A percentile compares a stretch with the other conserved stretches of the same genome.
Evolutionary conservation across 805 yeast species (phyloP).

Genomic region (Teunomyces cretensis): DNA sequence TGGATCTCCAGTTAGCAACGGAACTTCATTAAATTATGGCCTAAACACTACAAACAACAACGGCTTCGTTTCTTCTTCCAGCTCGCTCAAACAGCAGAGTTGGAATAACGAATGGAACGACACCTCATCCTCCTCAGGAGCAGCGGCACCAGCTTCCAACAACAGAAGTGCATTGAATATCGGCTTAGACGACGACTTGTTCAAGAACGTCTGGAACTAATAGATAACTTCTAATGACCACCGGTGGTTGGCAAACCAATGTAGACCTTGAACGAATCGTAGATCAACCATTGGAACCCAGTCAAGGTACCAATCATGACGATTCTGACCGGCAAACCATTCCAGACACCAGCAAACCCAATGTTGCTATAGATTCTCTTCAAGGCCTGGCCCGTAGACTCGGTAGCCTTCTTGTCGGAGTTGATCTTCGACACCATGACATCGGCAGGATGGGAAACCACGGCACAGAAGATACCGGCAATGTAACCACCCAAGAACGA

Average conservation of each 20-base stretch:
- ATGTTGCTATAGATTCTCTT: constrained; percentile 74
- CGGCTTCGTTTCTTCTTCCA: constrained; percentile 1
- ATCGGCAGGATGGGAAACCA: constrained; percentile 98
- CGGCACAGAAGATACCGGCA: constrained; percentile 96
- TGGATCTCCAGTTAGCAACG: constrained; percentile 1
- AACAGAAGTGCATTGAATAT: constrained; percentile 5
- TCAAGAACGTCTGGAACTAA: constrained; percentile 67
- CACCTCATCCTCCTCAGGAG: constrained; percentile 12
- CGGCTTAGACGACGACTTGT: constrained; percentile 58
- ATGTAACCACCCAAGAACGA: constrained; percentile 94
- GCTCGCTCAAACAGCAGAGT: constrained; percentile 2
- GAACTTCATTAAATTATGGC: not conserved
- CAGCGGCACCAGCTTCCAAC: constrained; percentile 13
- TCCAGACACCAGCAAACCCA: constrained; percentile 92
- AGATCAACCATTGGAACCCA: constrained; percentile 94
- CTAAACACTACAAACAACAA: not conserved
- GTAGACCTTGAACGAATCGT: constrained; percentile 93
- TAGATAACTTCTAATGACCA: constrained; percentile 23
- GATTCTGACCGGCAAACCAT: constrained; percentile 90
- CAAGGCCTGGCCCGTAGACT: constrained; percentile 66
- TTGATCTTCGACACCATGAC: constrained; percentile 95
- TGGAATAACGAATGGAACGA: constrained; percentile 41
- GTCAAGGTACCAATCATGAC: constrained; percentile 97
- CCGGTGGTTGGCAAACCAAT: constrained; percentile 96
- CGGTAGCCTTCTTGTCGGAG: constrained; percentile 63